Evolutionary conservation across 1,284 basidiomycete genomes (phyloP), one percentile per base, ranked within the genome.

Genomic region (Hymenochaete sp.): DNA sequence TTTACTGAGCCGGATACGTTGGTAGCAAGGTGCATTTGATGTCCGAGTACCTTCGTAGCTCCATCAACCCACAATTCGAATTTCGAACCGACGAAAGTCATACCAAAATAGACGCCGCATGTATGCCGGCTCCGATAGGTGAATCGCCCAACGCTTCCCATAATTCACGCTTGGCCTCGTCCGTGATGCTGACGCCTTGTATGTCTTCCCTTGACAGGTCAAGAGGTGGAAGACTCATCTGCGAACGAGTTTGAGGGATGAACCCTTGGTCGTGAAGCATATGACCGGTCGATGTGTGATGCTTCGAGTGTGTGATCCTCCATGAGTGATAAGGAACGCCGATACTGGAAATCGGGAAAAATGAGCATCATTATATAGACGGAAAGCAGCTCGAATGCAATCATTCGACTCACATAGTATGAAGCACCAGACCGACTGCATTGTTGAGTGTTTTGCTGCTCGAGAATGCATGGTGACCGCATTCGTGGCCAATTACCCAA

Each of bases 271-370:
- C 95, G 55, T 95, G 82, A 41, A 87, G 92, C 73, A 97, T 77
- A 67, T 98, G 93, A 28, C 77, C 89, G 11, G 93, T 98, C 4
- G 87, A 83, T 25, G 96, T 95, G 67, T 98, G 95, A 66, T 98
- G 95, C 63, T 93, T 93, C 29, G 80, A 92, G 64, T 98, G 95
- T 3, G 86, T 89, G 63, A 98, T 93, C 53, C 93, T 78, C 96
- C 96, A 98, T 19, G 92, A 90, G 64, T 98, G 93, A 68, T 93
- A 98, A 8, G 96, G 95, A 11, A 98, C 95, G 44, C 96, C 83
- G 41, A 98, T 78, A 47, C 84, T 88, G 52, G 7, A n/a, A n/a
- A n/a, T n/a, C 53, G 44, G n/a, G n/a, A n/a, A n/a, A n/a, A n/a
- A n/a, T n/a, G n/a, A n/a, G n/a, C n/a, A n/a, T n/a, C n/a, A n/a